Base-by-base conservation (phyloP, 2,329 filamentous ascomycete genomes). In the Herpotrichia juniperi region DNA sequence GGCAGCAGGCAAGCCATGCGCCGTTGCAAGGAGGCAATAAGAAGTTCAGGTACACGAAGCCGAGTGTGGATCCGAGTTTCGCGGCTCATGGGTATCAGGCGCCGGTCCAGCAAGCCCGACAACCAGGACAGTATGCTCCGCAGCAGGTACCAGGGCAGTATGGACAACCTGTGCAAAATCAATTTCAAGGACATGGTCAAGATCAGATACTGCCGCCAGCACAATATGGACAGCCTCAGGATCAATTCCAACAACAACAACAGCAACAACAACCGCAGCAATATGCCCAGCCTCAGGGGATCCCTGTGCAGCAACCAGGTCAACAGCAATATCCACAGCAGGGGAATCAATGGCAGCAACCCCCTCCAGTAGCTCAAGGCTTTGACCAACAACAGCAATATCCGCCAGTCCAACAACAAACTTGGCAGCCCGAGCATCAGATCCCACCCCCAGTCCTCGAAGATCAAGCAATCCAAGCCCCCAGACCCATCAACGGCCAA, bases 1-100 rank as follows among this genome's bases (percentile, higher is more conserved):
- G 71, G 72, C 66, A 72, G 37, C 72, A 73, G 39, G 61, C 64
- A n/a, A 64, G 69, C 31, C 68, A 72, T 57, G 66, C 68, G 10
- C 65, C 69, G 9, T 51, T 66, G n/a, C 69, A 72, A 32, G 59
- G 63, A 12, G 63, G 57, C 7, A 48, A 40, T n/a, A 67, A 66
- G 54, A 71, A 66, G 47, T 73, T 67, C 50, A 68, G 49, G 26
- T 71, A 72, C 34, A 64, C 67, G 4, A 69, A 63, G 34, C 62
- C 69, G 6, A 58, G 34, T 10, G 61, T 62, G n/a, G 61, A 69
- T 28, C 60, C 66, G 10, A 61, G 52, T 21, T 60, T 61, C 25
- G 65, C 69, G 46, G 47, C 34, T 40, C 68, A 69, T 35, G 57
- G 57, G 10, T 39, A 56, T 19, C 59, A 65, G 32, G 39, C 50